phyloP scores from a whole-genome alignment of 208 protist species.

The Leishmania amazonensis region DNA sequence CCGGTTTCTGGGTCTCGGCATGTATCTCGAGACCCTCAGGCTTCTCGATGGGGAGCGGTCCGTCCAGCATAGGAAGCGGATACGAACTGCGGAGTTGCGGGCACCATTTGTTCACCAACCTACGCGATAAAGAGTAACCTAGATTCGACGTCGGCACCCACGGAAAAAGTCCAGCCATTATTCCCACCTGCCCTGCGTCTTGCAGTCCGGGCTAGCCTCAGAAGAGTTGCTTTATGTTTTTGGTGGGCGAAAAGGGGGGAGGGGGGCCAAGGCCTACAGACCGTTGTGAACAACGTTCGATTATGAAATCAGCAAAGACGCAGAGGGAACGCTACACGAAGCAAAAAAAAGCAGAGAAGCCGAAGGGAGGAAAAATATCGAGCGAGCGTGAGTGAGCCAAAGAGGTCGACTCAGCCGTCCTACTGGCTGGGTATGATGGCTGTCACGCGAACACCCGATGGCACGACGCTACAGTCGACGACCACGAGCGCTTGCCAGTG shows the following conservation, averaged over 20 bases:
- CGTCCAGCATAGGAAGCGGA: constrained; percentile 78
- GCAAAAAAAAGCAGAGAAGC: neutral
- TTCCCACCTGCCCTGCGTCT: neutral
- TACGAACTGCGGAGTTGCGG: constrained; percentile 74
- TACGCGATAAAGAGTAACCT: constrained; percentile 49
- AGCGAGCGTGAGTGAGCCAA: neutral
- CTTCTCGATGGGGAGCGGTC: constrained; percentile 69
- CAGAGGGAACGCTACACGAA: neutral
- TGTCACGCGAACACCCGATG: neutral
- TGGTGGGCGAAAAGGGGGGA: neutral
- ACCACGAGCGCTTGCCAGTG: neutral
- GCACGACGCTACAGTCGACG: neutral
- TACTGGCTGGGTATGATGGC: neutral
- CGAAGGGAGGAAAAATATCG: neutral
- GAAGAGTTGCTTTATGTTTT: neutral
- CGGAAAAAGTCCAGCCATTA: constrained; percentile 82
- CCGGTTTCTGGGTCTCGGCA: constrained; percentile 46
- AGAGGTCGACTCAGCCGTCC: neutral
- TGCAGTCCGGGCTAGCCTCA: neutral
- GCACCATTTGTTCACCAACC: constrained; percentile 63
- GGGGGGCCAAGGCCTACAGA: neutral
- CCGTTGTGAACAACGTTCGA: neutral
- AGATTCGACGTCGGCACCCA: constrained; percentile 82
- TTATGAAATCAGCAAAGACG: neutral
- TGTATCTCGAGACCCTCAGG: constrained; percentile 57